Evolutionary conservation across 2,329 filamentous ascomycete species (phyloP), one percentile per base, ranked within the genome.

Genomic region (Akanthomyces uredinophilus): DNA sequence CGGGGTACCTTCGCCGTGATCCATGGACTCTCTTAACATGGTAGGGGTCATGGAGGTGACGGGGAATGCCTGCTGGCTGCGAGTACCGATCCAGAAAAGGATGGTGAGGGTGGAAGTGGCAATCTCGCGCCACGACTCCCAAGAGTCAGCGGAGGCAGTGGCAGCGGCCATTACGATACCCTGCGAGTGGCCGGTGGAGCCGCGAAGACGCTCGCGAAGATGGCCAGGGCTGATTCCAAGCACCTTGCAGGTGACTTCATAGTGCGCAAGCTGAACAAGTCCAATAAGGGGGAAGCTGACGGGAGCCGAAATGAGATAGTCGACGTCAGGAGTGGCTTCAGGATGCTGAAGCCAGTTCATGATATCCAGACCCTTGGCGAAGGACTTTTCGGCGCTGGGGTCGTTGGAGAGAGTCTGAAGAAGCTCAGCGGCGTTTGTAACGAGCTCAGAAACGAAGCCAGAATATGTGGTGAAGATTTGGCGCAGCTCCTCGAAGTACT

Each of bases 401-500:
- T 96, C 89, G 68, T 89, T 87, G 41, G 93, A 89, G 47, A 99
- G 83, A 29, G 81, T 87, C 73, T 94, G 92, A n/a, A 99, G 84
- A 60, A 96, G 87, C 71, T 96, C 89, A 16, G 95, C 93, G 8
- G 92, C 88, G 27, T 87, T 84, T 32, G 84, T 83, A 71, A 99
- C 84, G 66, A 98, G 87, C 67, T 96, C 92, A 68, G 91, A 89
- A 5, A 97, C 87, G 68, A 99, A 96, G 32, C 90, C 90, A 14
- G 91, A 89, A 78, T 99, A 99, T 64, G 93, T 96, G 70, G 83
- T 87, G 80, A 94, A 94, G 63, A 98, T 85, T 74, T 96, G 90
- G 62, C 95, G 88, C 65, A 99, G 85, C 80, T 99, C 95, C 68
- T 99, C 94, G 71, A 99, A 99, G 78, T 99, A 99, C 78, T 99